These are phyloP conservation scores for Blastobotrys peoriensis DNA, from an alignment of 805 yeast genomes.

Conservation along the genomic window DNA sequence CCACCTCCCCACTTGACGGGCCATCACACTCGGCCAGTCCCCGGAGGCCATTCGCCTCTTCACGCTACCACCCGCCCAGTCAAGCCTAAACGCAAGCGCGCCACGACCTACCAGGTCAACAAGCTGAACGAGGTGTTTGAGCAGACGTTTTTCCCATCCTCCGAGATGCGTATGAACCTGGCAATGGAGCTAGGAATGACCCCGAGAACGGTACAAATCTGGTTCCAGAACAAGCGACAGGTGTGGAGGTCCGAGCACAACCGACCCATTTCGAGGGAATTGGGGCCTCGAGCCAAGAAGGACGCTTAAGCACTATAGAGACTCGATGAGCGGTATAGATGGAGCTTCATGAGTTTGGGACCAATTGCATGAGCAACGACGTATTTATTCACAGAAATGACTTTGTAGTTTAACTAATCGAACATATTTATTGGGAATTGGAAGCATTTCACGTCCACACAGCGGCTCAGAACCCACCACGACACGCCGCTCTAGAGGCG, in stretches of 20 bases:
- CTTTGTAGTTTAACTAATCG: neutral
- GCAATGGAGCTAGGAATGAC: slow-evolving; percentile 74
- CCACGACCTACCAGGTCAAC: slow-evolving; percentile 73
- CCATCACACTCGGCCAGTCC: neutral
- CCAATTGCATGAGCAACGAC: too few species aligned
- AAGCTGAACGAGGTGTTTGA: slow-evolving; percentile 66
- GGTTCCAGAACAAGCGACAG: slow-evolving; percentile 81
- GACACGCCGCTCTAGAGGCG: too few species aligned
- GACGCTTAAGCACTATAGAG: too few species aligned
- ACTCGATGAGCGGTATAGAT: too few species aligned
- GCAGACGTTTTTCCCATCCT: slow-evolving; percentile 69
- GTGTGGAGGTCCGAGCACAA: slow-evolving; percentile 27
- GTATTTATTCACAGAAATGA: too few species aligned
- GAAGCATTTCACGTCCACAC: too few species aligned
- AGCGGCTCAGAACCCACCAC: too few species aligned
- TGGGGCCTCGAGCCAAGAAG: neutral
- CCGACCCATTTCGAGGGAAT: slow-evolving; percentile 17
- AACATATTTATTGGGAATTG: neutral
- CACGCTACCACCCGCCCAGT: slow-evolving; percentile 13
- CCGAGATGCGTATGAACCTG: slow-evolving; percentile 62
- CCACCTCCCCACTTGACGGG: neutral
- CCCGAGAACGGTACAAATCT: slow-evolving; percentile 82
- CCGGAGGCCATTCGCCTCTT: neutral
- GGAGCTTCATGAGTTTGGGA: too few species aligned
- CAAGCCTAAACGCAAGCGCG: slow-evolving; percentile 55